These are phyloP conservation scores for Lachnellula arida DNA, from an alignment of 2,329 filamentous ascomycete species.

Conservation along the genomic window DNA sequence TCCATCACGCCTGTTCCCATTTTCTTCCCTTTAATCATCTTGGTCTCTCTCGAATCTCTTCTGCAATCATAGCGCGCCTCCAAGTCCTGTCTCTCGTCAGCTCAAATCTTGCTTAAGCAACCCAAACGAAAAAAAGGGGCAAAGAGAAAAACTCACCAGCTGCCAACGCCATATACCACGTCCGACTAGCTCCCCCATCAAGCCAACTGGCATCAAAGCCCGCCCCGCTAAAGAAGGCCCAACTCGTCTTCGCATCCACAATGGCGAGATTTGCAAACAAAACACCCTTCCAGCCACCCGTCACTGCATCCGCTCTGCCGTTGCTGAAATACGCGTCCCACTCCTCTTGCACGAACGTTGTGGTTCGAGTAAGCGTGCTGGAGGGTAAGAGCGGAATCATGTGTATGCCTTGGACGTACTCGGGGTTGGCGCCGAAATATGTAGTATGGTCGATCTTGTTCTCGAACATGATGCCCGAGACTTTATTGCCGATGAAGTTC, in stretches of 20 bases:
- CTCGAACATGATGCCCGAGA: constrained; percentile 72
- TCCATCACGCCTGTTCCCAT: too few relatives aligned
- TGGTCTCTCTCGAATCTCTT: not conserved
- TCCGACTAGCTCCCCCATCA: constrained; percentile 77
- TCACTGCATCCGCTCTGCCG: constrained; percentile 58
- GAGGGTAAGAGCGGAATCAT: constrained; percentile 33
- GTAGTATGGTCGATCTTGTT: constrained; percentile 94
- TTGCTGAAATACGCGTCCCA: constrained; percentile 75
- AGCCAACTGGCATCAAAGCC: constrained; percentile 65
- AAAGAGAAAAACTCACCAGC: constrained; percentile 46
- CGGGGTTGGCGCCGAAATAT: constrained; percentile 71
- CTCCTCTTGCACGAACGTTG: constrained; percentile 72
- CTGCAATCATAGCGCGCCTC: not conserved
- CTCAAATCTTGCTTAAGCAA: not conserved
- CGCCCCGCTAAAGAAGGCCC: constrained; percentile 65
- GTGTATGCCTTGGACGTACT: constrained; percentile 59
- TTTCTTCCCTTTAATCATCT: not conserved
- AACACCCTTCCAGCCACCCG: constrained; percentile 81
- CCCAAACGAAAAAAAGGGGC: not conserved
- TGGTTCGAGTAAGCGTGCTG: constrained; percentile 61
- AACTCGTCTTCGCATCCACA: constrained; percentile 65
- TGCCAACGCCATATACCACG: constrained; percentile 78
- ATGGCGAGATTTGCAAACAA: constrained; percentile 79
- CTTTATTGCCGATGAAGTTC: constrained; percentile 78
- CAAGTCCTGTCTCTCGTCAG: not conserved